Percentiles rank a stretch among this genome's conserved stretches.
Conservation (phyloP, 2,329 filamentous ascomycete genomes). For the Cryphonectria naterciae region DNA sequence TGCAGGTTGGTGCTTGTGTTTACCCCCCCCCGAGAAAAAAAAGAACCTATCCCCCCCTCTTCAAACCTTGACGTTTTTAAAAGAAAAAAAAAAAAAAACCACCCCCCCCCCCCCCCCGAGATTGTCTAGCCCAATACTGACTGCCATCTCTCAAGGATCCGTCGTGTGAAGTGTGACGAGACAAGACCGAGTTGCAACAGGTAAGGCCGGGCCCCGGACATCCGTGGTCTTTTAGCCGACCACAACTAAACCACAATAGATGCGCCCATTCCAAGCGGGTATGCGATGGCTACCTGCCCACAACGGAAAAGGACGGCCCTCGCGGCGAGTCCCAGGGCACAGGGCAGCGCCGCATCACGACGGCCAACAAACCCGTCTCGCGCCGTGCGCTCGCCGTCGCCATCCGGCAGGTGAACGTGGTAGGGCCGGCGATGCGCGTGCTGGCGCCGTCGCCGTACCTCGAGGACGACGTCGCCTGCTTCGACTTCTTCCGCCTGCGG, state of each 20-base stretch:
- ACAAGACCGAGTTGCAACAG: conserved; percentile 37
- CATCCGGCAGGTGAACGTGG: conserved; percentile 35
- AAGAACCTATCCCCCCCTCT: background rate
- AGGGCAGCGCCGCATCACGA: background rate
- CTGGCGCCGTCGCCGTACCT: conserved; percentile 27
- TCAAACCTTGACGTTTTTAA: background rate
- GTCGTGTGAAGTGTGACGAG: conserved; percentile 44
- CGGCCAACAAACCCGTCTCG: conserved; percentile 34
- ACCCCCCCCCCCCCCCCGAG: no score
- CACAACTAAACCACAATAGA: conserved; percentile 10
- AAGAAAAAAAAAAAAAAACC: background rate
- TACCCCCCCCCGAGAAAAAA: background rate
- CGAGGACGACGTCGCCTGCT: conserved; percentile 30
- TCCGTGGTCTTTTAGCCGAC: background rate
- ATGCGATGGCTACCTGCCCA: conserved; percentile 41
- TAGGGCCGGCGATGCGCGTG: conserved; percentile 37
- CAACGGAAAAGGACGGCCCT: background rate
- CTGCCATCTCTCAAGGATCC: conserved; percentile 35
- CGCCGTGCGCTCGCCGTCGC: conserved; percentile 39
- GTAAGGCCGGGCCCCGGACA: conserved; percentile 16
- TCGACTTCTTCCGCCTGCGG: conserved; percentile 42
- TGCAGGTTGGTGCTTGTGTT: conserved; percentile 30
- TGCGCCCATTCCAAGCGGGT: conserved; percentile 33
- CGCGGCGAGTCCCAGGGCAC: background rate
- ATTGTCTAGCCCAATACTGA: background rate